Base-by-base conservation (phyloP, 257 asterid genomes). In the Solanum sejunctum region DNA sequence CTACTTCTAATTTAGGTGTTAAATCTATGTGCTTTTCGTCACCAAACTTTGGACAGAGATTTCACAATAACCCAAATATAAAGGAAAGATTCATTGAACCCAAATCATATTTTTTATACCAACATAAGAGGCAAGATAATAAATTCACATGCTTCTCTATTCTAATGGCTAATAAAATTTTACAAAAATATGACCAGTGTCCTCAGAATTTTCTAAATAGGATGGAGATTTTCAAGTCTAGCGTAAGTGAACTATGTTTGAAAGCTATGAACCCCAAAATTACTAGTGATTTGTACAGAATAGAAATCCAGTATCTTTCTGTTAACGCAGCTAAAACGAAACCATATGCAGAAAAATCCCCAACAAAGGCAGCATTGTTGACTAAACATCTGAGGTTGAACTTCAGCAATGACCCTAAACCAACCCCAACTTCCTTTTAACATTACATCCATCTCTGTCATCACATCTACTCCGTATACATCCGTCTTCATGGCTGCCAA, bases 121-220 rank as follows among this genome's bases (percentile, higher is more conserved):
- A 78, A 28, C 12, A 52, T 3, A 78, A 78, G 23, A 10, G 83
- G 49, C 10, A 52, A 78, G 49, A 32, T 26, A 10, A 51, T 78
- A 78, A 52, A 28, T 78, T 77, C 83, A 78, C 83, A 78, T 78
- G 83, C 83, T 78, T 78, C 23, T 78, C 83, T 52, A 78, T 78
- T 78, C 83, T 52, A 52, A 78, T 49, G 49, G 83, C n/a, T 78
- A 78, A 52, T 78, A 52, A 77, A 56, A 52, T 77, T 52, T 78
- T 78, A 78, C 83, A 78, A 78, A 52, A 78, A 26, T 78, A 28
- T 78, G 26, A 78, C 64, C 82, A 26, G 83, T 6, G 17, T 18
- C 64, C 83, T 78, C 83, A 52, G 64, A 11, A 26, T 75, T 52
- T 47, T 75, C 39, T 26, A 78, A 16, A 26, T 18, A 78, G 64